Conservation (phyloP, 2,329 filamentous ascomycete genomes). For the Geosmithia morbida region DNA sequence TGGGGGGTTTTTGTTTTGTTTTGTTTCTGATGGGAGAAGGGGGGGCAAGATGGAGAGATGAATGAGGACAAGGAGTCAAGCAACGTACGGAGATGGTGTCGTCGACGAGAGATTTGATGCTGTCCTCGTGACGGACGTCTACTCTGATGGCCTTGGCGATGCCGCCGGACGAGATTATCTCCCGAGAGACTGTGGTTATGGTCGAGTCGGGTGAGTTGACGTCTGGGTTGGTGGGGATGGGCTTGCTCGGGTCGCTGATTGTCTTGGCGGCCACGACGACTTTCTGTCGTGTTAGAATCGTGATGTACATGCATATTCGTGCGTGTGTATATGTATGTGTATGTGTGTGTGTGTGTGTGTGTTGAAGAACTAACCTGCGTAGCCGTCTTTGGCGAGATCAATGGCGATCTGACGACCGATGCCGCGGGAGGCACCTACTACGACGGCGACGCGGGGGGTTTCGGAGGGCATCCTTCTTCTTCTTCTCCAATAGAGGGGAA, state of each 20-base stretch:
- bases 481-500: too few relatives aligned
- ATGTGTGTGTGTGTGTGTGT: too few relatives aligned
- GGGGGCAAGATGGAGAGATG: too few relatives aligned
- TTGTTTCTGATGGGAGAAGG: background rate
- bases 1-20: slow-evolving; percentile 17
- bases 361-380: slow-evolving; percentile 46
- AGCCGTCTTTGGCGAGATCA: slow-evolving; percentile 57
- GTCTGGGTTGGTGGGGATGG: slow-evolving; percentile 53
- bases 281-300: slow-evolving; percentile 13
- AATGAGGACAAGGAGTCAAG: background rate
- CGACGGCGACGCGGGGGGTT: slow-evolving; percentile 43
- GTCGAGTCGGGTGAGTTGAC: slow-evolving; percentile 64
- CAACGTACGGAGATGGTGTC: slow-evolving; percentile 29
- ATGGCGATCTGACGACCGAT: slow-evolving; percentile 73
- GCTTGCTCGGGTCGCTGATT: slow-evolving; percentile 44
- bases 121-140: slow-evolving; percentile 52
- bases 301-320: background rate
- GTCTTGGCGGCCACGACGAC: slow-evolving; percentile 70
- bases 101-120: slow-evolving; percentile 44
- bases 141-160: slow-evolving; percentile 51
- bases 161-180: slow-evolving; percentile 53
- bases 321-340: too few relatives aligned
- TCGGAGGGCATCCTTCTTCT: background rate
- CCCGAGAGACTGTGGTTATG: slow-evolving; percentile 64
- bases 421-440: slow-evolving; percentile 64